phyloP scores from a whole-genome alignment of 805 yeast genomes.

The Isabelozyma pseudorhagii region DNA sequence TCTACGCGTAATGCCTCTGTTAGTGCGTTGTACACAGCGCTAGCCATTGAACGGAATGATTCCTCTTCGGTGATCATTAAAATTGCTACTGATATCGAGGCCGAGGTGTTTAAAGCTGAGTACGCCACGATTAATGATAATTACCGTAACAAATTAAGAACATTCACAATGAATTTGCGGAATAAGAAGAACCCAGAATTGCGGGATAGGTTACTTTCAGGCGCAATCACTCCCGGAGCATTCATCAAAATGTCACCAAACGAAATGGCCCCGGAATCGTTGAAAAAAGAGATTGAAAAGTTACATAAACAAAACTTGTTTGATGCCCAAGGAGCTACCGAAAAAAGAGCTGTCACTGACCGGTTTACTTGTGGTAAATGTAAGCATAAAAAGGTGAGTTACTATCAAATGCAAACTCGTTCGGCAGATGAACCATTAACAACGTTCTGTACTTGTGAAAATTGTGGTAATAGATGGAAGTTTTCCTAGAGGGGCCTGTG shows the following conservation, averaged over 20 bases:
- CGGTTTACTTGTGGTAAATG: constrained; percentile 97
- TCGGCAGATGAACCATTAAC: constrained; percentile 99
- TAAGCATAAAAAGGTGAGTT: constrained; percentile 94
- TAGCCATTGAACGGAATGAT: constrained; percentile 74
- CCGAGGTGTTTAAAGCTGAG: constrained; percentile 61
- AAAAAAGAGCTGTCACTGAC: constrained; percentile 93
- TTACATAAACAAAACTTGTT: constrained; percentile 85
- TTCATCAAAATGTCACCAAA: constrained; percentile 84
- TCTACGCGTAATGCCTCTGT: constrained; percentile 81
- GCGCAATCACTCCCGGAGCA: constrained; percentile 62
- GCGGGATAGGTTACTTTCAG: constrained; percentile 61
- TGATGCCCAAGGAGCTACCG: constrained; percentile 97
- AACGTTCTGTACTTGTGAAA: constrained; percentile 96
- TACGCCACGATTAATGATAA: constrained; percentile 53
- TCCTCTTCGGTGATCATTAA: constrained; percentile 56
- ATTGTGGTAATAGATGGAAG: constrained; percentile 98
- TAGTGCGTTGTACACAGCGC: constrained; percentile 80
- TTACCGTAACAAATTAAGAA: constrained; percentile 81
- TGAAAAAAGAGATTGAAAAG: constrained; percentile 80
- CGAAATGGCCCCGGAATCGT: constrained; percentile 91
- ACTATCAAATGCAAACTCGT: constrained; percentile 96
- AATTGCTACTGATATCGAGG: constrained; percentile 70
- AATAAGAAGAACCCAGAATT: constrained; percentile 88
- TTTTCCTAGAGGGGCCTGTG: constrained; percentile 52
- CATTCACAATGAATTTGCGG: constrained; percentile 81